Base-by-base conservation (phyloP, 768 basidiomycete species). In the Boletales sp. region DNA sequence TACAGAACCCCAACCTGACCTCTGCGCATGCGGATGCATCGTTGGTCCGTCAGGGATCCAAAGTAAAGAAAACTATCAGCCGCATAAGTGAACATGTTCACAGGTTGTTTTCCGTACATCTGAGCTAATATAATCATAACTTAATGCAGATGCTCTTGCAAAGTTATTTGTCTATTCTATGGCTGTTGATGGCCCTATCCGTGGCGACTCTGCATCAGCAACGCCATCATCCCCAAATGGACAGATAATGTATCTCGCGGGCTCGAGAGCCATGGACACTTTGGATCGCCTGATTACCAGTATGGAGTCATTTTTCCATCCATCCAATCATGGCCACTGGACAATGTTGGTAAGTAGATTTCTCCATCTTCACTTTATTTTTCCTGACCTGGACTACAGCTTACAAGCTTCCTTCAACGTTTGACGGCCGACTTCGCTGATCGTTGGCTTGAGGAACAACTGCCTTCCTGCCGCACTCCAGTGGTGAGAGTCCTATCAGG, bases 221-320 rank as follows among this genome's bases (percentile, higher is more conserved):
- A 94, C 92, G 0, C 91, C 93, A 2, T 62, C 81, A 35, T 82
- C 84, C 75, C 44, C 77, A 71, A 39, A 72, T 72, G 66, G 65
- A 48, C 74, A 75, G 54, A 68, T 52, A 28, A 83, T 81, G 18
- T 90, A 78, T 63, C 69, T 90, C 28, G 93, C 83, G 0, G 95
- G 95, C 14, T 93, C 88, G 2, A 87, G 80, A 62, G 90, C 94
- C 17, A 75, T 98, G 51, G 91, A 95, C 59, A 85, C 90, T 13
- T 73, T 98, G 25, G 89, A 90, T 57, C 84, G 84, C 57, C 71
- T 98, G 37, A 82, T 98, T 53, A 94, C 90, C 13, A 94, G 90
- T 59, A 90, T 88, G 7, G 95, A 98, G 63, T 84, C 87, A 0
- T 95, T 88, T 74, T 98, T 97, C 71, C 95, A 98, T 66, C 95